Base-by-base conservation (phyloP, 352 stramenopile genomes). In the Blastocystis sp. region DNA sequence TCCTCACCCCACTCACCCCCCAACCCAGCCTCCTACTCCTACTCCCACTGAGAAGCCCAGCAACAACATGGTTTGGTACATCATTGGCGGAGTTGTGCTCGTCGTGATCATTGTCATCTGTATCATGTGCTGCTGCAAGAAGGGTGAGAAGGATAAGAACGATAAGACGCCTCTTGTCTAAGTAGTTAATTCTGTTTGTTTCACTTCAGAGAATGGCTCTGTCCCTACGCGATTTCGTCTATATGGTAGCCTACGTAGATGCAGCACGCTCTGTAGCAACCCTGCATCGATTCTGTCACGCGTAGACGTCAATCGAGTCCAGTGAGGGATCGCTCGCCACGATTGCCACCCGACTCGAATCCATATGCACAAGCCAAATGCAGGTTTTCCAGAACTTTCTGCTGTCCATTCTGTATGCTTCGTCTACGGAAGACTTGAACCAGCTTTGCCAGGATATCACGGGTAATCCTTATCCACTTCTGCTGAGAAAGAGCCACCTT, bases 111-210 rank as follows among this genome's bases (percentile, higher is more conserved):
- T 85, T 10, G 41, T 85, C 31, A n/a, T 41, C 37, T 26, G 67
- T 35, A 55, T 66, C 1, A 9, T 51, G 24, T 85, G 74, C 35
- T 85, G 35, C 31, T 66, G 39, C 60, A 26, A 37, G 31, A 66
- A 31, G 16, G 31, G 31, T 31, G 31, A 41, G 3, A 50, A 69
- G 45, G 31, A 67, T n/a, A 4, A 85, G 16, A 26, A 69, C 3
- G 41, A 12, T 29, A 67, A 67, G n/a, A 50, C 29, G 13, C 74
- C 59, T 63, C 50, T 67, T 65, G 71, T 67, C 16, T 81, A 66
- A 67, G 33, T 12, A 51, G 35, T 45, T 21, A 21, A 29, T 29
- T 85, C n/a, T 85, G 74, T 85, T 77, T 77, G 66, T 45, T 50
- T 33, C 16, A 33, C 26, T 26, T 50, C 63, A 71, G 10, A 9